Conservation (phyloP, 2,329 filamentous ascomycete species). For the Apiospora sp. region DNA sequence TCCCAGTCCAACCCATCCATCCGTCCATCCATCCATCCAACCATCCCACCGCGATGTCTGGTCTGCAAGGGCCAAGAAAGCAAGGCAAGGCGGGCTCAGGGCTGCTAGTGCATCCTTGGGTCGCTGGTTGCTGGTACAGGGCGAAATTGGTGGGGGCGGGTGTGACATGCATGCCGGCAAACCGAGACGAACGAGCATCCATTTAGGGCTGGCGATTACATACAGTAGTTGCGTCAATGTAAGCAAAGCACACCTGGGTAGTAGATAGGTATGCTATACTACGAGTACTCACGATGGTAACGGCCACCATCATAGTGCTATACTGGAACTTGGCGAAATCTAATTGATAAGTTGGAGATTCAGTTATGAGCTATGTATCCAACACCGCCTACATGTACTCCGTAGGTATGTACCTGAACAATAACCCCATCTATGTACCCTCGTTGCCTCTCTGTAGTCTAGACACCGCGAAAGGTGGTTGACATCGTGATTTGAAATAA, state of each 20-base stretch:
- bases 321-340: not conserved
- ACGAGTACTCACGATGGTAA: not conserved
- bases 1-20: not conserved
- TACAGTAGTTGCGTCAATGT: not conserved
- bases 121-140: not conserved
- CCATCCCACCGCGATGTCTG: not conserved
- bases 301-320: not conserved
- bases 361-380: too few relatives aligned
- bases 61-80: not conserved
- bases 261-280: not conserved
- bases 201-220: constrained; percentile 7
- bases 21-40: not conserved
- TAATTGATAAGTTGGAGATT: not conserved
- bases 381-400: too few relatives aligned
- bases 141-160: not conserved
- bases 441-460: too few relatives aligned
- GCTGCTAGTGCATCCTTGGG: not conserved
- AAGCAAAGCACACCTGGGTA: too few relatives aligned
- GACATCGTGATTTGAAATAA: not conserved
- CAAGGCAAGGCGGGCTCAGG: constrained; percentile 1
- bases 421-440: too few relatives aligned
- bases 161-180: constrained; percentile 18
- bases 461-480: not conserved
- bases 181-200: constrained; percentile 21
- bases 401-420: too few relatives aligned